Evolutionary conservation across 2,329 filamentous ascomycete species (phyloP), one percentile per base, ranked within the genome.

Genomic region (Berkeleyomyces basicola): DNA sequence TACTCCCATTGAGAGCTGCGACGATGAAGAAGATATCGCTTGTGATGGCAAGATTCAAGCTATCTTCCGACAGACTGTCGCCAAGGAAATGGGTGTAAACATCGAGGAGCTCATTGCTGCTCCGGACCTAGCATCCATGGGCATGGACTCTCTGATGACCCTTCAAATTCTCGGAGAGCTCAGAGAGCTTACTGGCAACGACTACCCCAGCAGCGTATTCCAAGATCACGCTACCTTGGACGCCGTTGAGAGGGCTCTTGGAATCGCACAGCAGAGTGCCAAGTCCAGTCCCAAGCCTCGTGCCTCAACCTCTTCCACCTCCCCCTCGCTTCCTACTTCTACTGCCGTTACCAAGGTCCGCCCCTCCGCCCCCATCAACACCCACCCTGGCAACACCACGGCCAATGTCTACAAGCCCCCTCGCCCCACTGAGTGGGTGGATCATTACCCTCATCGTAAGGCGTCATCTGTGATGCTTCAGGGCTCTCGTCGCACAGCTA

Each of bases 21-120:
- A 53, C 23, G 77, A 74, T 59, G 70, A 68, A 31, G 75, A 75
- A 64, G 74, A 77, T 69, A 69, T 80, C 44, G 49, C 49, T 6
- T 55, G 49, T 7, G 49, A 55, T 31, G 49, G 31, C 49, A 55
- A 55, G 49, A 55, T 39, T n/a, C 73, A 78, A 74, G 68, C 76
- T 69, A 70, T 79, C 67, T 78, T 87, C 57, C 82, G 85, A 71
- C 78, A 80, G 61, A 86, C 84, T 63, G 83, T 88, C 66, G 82
- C 84, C n/a, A 76, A 79, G 44, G 85, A 88, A 71, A 87, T 88
- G 79, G 83, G 83, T 63, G 82, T 88, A n/a, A 81, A 84, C 33
- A 75, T 85, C 9, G 81, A 83, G 39, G 84, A 88, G 67, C 75
- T 83, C 39, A 70, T 79, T 2, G 78, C 78, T 31, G 77, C 78